phyloP scores from a whole-genome alignment of 1,284 basidiomycete genomes.

The Megacollybia platyphylla region DNA sequence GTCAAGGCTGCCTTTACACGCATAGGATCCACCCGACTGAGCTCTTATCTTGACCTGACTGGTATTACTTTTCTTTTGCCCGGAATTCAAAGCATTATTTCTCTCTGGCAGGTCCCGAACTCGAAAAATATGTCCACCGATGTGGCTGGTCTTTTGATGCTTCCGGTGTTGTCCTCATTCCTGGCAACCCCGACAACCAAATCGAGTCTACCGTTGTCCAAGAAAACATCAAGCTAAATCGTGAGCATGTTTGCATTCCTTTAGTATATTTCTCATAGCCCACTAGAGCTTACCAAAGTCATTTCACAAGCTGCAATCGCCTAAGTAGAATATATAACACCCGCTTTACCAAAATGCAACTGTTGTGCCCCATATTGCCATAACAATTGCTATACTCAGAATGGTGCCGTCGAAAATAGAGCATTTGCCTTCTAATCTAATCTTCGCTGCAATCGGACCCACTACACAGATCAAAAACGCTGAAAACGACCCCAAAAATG shows the following conservation, averaged over 20 bases:
- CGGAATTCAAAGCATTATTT: constrained; percentile 8
- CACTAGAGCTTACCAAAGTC: constrained; percentile 72
- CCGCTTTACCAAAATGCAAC: constrained; percentile 40
- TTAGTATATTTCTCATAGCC: constrained; percentile 2
- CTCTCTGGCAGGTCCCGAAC: constrained; percentile 33
- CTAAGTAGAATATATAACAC: constrained; percentile 3
- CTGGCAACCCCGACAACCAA: constrained; percentile 88
- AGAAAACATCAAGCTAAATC: constrained; percentile 80
- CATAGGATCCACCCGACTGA: constrained; percentile 58
- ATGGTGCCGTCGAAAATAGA: constrained; percentile 40
- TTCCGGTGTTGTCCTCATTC: constrained; percentile 51
- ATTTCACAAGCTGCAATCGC: constrained; percentile 55
- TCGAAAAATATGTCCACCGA: constrained; percentile 54
- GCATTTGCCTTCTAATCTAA: constrained; percentile 39
- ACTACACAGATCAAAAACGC: constrained; percentile 80
- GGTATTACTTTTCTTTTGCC: constrained; percentile 27
- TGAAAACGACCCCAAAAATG: constrained; percentile 79
- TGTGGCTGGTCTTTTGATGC: constrained; percentile 69
- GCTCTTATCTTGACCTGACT: constrained; percentile 61
- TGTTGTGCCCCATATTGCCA: constrained; percentile 72
- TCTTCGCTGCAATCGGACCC: constrained; percentile 59
- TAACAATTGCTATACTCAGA: constrained; percentile 40
- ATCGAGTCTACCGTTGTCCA: constrained; percentile 90
- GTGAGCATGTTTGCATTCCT: constrained; percentile 32
- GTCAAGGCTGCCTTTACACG: constrained; percentile 72